Evolutionary conservation across 2,329 filamentous ascomycete genomes (phyloP).

Genomic region (Penicillium polonicum): DNA sequence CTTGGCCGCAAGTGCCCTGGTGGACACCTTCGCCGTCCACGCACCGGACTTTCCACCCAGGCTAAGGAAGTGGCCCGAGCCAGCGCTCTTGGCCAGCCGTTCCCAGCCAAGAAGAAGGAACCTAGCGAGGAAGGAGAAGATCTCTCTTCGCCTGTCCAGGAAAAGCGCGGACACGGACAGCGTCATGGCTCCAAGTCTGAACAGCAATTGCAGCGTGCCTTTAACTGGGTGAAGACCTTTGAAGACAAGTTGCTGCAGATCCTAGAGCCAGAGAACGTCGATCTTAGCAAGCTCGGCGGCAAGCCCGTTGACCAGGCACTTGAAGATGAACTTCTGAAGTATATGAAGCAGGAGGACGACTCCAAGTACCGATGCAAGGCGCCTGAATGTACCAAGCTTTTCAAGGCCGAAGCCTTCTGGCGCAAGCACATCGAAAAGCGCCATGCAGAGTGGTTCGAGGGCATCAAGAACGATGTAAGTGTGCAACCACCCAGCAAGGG

Average conservation of each 20-base stretch:
- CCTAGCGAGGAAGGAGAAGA: constrained; percentile 63
- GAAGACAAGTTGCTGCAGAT: constrained; percentile 95
- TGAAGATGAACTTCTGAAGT: constrained; percentile 80
- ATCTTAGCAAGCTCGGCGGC: constrained; percentile 87
- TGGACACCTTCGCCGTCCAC: constrained; percentile 89
- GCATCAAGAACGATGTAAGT: constrained; percentile 78
- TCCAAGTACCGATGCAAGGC: constrained; percentile 96
- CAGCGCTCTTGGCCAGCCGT: constrained; percentile 76
- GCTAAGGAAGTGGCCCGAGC: constrained; percentile 83
- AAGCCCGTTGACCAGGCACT: constrained; percentile 81
- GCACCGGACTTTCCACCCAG: constrained; percentile 77
- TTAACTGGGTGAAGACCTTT: constrained; percentile 98
- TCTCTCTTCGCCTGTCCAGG: constrained; percentile 63
- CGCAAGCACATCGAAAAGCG: constrained; percentile 97
- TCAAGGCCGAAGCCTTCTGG: constrained; percentile 98
- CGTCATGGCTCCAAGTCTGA: constrained; percentile 73
- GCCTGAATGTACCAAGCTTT: constrained; percentile 91
- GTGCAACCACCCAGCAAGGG: not conserved
- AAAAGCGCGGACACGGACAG: constrained; percentile 71
- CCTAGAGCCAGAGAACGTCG: constrained; percentile 81
- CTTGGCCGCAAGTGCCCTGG: constrained; percentile 93
- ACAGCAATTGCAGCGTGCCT: constrained; percentile 88
- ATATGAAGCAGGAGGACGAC: constrained; percentile 95
- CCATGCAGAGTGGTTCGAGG: constrained; percentile 82
- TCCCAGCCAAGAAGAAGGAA: constrained; percentile 77